Conservation (phyloP, 2,329 filamentous ascomycete genomes). For the Huntiella bhutanensis region DNA sequence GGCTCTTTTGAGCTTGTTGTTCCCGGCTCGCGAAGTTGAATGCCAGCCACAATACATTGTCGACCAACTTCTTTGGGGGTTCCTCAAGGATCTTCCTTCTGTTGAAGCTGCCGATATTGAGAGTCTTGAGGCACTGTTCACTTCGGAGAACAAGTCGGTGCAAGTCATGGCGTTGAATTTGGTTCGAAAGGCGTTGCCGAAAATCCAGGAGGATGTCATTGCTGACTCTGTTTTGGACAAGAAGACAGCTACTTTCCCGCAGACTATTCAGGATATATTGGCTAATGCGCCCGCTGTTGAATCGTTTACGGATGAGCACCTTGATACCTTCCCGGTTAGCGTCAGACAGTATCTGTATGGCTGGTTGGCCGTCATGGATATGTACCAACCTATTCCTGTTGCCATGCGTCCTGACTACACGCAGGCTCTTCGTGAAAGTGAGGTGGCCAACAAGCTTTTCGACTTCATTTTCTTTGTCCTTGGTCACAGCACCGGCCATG, state of each 20-base stretch:
- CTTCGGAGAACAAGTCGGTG: conserved; percentile 50
- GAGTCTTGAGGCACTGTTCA: conserved; percentile 13
- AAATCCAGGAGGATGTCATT: conserved; percentile 61
- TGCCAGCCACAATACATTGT: neutral
- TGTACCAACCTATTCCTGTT: conserved; percentile 59
- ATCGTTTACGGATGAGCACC: conserved; percentile 43
- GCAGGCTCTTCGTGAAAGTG: conserved; percentile 56
- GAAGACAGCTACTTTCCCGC: conserved; percentile 18
- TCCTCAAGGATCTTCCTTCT: neutral
- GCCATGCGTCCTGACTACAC: conserved; percentile 69
- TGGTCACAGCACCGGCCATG: conserved; percentile 54
- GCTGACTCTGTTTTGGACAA: conserved; percentile 59
- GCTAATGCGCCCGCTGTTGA: conserved; percentile 15
- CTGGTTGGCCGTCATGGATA: conserved; percentile 80
- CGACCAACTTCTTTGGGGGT: neutral
- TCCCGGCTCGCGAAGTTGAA: neutral
- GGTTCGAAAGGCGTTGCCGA: conserved; percentile 62
- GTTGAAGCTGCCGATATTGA: neutral
- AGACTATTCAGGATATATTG: neutral
- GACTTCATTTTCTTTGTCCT: conserved; percentile 71
- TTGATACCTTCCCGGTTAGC: conserved; percentile 47
- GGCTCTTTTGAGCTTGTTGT: neutral
- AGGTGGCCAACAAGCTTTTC: conserved; percentile 49
- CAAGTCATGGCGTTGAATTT: conserved; percentile 67
- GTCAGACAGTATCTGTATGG: conserved; percentile 69